Percentiles rank a stretch among this genome's conserved stretches.
Conservation (phyloP, 106 monocot species). For the Phalaenopsis aphrodite region DNA sequence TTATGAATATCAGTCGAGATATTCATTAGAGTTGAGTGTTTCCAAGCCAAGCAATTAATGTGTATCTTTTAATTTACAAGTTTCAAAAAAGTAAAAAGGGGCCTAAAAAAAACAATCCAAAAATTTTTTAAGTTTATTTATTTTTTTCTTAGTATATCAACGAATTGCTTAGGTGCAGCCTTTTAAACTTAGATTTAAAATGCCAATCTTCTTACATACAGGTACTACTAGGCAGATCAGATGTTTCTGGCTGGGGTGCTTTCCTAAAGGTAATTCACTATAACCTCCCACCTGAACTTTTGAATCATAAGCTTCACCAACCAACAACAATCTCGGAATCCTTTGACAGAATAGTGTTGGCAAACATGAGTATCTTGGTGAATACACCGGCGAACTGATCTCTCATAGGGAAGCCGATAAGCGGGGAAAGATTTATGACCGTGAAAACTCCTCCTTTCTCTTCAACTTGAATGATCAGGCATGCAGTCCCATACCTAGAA, state of each 20-base stretch:
- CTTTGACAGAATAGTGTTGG: conserved; percentile 75
- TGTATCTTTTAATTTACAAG: no score
- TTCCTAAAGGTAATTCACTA: conserved; percentile 67
- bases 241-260: conserved; percentile 98
- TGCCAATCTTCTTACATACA: conserved; percentile 10
- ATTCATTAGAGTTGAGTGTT: no score
- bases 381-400: conserved; percentile 93
- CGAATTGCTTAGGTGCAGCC: no score
- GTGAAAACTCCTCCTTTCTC: conserved; percentile 97
- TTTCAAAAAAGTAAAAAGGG: no score
- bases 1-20: no score
- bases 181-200: neutral
- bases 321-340: neutral
- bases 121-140: no score
- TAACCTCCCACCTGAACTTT: neutral
- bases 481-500: conserved; percentile 1
- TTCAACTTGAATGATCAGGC: conserved; percentile 97
- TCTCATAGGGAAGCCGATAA: conserved; percentile 97
- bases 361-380: conserved; percentile 96
- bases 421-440: conserved; percentile 97
- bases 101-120: no score
- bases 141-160: no score
- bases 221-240: conserved; percentile 91
- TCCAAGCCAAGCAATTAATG: no score
- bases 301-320: neutral